phyloP scores from a whole-genome alignment of 768 basidiomycete genomes.

The Pisolithus orientalis region DNA sequence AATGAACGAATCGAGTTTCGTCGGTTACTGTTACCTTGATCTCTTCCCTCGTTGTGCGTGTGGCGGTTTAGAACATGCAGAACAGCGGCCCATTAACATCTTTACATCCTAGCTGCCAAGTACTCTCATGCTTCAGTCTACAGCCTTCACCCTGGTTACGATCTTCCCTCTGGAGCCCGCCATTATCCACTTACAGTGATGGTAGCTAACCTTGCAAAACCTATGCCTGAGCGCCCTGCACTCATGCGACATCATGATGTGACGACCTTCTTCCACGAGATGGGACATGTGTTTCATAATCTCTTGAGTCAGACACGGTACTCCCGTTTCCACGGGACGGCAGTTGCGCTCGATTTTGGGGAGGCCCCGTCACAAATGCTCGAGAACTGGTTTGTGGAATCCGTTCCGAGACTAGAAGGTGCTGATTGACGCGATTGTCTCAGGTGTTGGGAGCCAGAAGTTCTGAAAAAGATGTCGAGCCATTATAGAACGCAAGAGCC shows the following conservation, averaged over 20 bases:
- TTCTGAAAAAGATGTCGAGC: slow-evolving; percentile 68
- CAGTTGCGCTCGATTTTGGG: slow-evolving; percentile 75
- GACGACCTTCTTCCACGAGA: slow-evolving; percentile 89
- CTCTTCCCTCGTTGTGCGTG: slow-evolving; percentile 72
- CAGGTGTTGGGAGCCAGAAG: slow-evolving; percentile 79
- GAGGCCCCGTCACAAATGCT: slow-evolving; percentile 91
- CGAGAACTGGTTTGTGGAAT: slow-evolving; percentile 67
- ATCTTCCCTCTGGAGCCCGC: slow-evolving; percentile 47
- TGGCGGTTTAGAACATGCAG: not conserved
- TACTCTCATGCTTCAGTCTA: slow-evolving; percentile 88
- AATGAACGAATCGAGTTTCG: slow-evolving; percentile 61
- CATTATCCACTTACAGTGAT: slow-evolving; percentile 75
- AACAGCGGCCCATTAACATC: not conserved
- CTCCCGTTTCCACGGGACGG: slow-evolving; percentile 77
- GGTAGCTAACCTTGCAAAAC: slow-evolving; percentile 89
- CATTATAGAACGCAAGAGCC: slow-evolving; percentile 74
- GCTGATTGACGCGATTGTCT: not conserved
- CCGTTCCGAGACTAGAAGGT: not conserved
- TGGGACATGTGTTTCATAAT: slow-evolving; percentile 72
- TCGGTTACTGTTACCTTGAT: slow-evolving; percentile 86
- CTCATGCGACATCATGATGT: slow-evolving; percentile 83
- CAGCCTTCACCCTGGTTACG: slow-evolving; percentile 64
- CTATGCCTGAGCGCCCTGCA: slow-evolving; percentile 73
- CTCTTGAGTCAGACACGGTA: slow-evolving; percentile 66
- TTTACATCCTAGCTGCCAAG: slow-evolving; percentile 47